Evolutionary conservation across 2,329 filamentous ascomycete genomes (phyloP).

Genomic region (Calycina herbarum): DNA sequence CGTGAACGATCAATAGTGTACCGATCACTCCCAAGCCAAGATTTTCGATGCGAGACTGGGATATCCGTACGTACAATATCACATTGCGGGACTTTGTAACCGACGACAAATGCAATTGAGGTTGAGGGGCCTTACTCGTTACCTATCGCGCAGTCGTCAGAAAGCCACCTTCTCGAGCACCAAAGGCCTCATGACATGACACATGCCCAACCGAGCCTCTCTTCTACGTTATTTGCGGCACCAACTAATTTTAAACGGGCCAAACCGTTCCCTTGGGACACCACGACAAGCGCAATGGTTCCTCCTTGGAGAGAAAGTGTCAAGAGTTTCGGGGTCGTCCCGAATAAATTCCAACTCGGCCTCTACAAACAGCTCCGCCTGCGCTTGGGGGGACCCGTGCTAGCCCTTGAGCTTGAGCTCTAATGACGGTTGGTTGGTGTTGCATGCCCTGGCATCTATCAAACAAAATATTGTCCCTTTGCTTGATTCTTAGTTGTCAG

Average conservation of each 20-base stretch:
- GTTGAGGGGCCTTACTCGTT: not conserved
- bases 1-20: not conserved
- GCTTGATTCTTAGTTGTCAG: not conserved
- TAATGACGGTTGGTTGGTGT: not conserved
- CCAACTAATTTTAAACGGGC: not conserved
- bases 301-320: not conserved
- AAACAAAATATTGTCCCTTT: not conserved
- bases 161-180: not conserved
- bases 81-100: not conserved
- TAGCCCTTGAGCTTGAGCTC: not conserved
- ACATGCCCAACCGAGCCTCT: not conserved
- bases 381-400: not conserved
- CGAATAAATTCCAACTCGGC: not conserved
- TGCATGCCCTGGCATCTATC: not conserved
- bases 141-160: not conserved
- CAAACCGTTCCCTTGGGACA: not conserved
- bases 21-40: not conserved
- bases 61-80: not conserved
- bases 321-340: not conserved
- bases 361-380: not conserved
- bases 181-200: not conserved
- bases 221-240: conserved; percentile 1
- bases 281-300: not conserved
- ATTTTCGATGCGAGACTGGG: not conserved
- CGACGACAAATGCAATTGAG: not conserved